phyloP scores from a whole-genome alignment of 768 basidiomycete species.

The Pleurotus eryngii region DNA sequence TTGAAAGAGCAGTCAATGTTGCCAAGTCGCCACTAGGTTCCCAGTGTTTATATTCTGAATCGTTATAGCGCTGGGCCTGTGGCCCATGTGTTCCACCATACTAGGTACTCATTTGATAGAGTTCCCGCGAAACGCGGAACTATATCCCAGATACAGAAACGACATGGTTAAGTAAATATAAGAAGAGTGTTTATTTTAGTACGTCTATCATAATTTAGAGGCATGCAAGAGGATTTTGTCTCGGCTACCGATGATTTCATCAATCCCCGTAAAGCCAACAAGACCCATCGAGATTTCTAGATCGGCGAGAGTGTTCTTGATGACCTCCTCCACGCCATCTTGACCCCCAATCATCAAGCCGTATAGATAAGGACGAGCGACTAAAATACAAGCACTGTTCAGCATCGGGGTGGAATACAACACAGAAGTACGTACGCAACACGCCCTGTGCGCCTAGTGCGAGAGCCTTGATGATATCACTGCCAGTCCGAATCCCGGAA shows the following conservation, averaged over 20 bases:
- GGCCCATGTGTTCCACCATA: no score
- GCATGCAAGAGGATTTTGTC: slow-evolving; percentile 37
- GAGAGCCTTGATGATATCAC: slow-evolving; percentile 81
- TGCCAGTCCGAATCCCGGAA: slow-evolving; percentile 80
- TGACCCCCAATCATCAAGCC: slow-evolving; percentile 69
- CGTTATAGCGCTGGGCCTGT: no score
- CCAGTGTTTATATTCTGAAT: no score
- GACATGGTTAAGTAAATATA: no score
- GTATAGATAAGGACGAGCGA: slow-evolving; percentile 75
- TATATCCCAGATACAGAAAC: no score
- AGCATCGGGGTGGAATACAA: background rate
- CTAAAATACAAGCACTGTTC: slow-evolving; percentile 26
- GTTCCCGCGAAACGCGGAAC: no score
- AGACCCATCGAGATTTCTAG: slow-evolving; percentile 63
- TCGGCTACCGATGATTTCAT: slow-evolving; percentile 60
- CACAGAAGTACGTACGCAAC: slow-evolving; percentile 45
- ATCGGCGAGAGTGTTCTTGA: slow-evolving; percentile 66
- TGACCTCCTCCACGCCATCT: slow-evolving; percentile 71
- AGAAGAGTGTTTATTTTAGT: no score
- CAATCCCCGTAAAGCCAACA: slow-evolving; percentile 52
- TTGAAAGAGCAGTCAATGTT: no score
- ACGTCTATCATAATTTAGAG: no score
- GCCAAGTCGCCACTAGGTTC: no score
- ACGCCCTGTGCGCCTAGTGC: slow-evolving; percentile 85
- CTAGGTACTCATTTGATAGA: no score